A percentile compares a stretch with the other conserved stretches of the same genome.
Evolutionary conservation across 768 basidiomycete species (phyloP).

Genomic region (Porphyrellus cyaneotinctus): DNA sequence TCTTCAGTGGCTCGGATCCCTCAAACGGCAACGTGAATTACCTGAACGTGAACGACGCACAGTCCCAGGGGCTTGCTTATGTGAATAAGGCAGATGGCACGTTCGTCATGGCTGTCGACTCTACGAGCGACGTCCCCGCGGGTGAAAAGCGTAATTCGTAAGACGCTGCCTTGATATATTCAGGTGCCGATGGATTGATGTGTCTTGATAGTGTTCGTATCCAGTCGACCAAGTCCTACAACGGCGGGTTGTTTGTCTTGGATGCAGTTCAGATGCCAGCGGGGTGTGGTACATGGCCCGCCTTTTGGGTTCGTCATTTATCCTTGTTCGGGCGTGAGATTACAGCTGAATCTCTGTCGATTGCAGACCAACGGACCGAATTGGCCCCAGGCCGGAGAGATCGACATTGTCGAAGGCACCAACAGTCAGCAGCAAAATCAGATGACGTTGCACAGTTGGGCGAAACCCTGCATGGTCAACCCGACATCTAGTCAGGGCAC

Average conservation of each 20-base stretch:
- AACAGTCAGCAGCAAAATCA: slow-evolving; percentile 56
- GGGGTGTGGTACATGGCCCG: slow-evolving; percentile 61
- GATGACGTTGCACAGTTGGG: slow-evolving; percentile 59
- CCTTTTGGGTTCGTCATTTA: slow-evolving; percentile 43
- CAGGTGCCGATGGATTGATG: not conserved
- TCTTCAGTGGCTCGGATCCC: slow-evolving; percentile 58
- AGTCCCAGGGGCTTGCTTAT: slow-evolving; percentile 50
- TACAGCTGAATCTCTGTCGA: not conserved
- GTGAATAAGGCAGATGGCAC: slow-evolving; percentile 47
- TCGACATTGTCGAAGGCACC: slow-evolving; percentile 74
- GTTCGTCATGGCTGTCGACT: slow-evolving; percentile 59
- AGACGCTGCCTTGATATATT: slow-evolving; percentile 12
- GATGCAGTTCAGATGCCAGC: slow-evolving; percentile 67
- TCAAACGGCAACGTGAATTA: slow-evolving; percentile 69
- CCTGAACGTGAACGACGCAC: slow-evolving; percentile 44
- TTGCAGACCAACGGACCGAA: slow-evolving; percentile 43
- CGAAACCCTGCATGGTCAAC: slow-evolving; percentile 29
- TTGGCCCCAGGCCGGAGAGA: slow-evolving; percentile 57
- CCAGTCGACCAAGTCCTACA: slow-evolving; percentile 53
- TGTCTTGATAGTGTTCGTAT: slow-evolving; percentile 55
- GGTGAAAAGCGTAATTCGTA: slow-evolving; percentile 54
- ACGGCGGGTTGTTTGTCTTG: slow-evolving; percentile 64
- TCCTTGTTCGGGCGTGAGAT: not conserved
- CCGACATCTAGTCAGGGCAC: slow-evolving; percentile 5
- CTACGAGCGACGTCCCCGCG: slow-evolving; percentile 40